Conservation (phyloP, 1,139 yeast species). For the Candida mesenterica region DNA sequence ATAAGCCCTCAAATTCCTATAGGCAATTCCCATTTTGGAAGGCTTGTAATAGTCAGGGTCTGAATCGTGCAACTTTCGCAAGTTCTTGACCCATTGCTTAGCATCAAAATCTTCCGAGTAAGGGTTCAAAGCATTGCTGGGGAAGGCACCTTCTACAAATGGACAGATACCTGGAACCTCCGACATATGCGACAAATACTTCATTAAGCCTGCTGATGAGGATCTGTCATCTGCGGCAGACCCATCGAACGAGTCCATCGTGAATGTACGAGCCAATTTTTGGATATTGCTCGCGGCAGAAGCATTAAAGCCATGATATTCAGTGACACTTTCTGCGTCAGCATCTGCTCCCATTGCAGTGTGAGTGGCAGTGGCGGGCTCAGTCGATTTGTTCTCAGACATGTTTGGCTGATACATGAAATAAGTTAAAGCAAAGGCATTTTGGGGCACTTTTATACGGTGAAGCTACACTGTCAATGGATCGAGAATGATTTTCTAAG, state of each 20-base stretch:
- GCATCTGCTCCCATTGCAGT: too few relatives aligned
- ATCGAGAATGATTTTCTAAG: too few relatives aligned
- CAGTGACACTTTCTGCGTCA: slow-evolving; percentile 22
- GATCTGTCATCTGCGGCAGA: slow-evolving; percentile 5
- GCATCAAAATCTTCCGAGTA: slow-evolving; percentile 56
- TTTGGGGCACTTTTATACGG: too few relatives aligned
- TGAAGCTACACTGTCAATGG: too few relatives aligned
- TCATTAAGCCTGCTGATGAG: slow-evolving; percentile 19
- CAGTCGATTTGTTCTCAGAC: too few relatives aligned
- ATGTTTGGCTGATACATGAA: too few relatives aligned
- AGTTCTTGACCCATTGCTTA: slow-evolving; percentile 70
- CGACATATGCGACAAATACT: slow-evolving; percentile 49
- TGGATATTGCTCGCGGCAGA: slow-evolving; percentile 37
- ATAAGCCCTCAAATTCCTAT: slow-evolving; percentile 63
- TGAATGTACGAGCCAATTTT: slow-evolving; percentile 61
- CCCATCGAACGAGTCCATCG: slow-evolving; percentile 18
- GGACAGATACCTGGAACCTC: slow-evolving; percentile 52
- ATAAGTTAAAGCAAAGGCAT: too few relatives aligned
- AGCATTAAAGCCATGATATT: slow-evolving; percentile 40
- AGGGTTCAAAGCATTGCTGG: slow-evolving; percentile 26
- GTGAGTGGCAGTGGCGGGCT: too few relatives aligned
- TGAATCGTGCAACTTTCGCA: slow-evolving; percentile 52
- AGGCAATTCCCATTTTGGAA: slow-evolving; percentile 65
- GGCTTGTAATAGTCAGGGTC: slow-evolving; percentile 69
- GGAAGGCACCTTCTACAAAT: slow-evolving; percentile 14